These are phyloP conservation scores for Fusarium oxysporum DNA, from an alignment of 2,329 filamentous ascomycete genomes.

Conservation along the genomic window DNA sequence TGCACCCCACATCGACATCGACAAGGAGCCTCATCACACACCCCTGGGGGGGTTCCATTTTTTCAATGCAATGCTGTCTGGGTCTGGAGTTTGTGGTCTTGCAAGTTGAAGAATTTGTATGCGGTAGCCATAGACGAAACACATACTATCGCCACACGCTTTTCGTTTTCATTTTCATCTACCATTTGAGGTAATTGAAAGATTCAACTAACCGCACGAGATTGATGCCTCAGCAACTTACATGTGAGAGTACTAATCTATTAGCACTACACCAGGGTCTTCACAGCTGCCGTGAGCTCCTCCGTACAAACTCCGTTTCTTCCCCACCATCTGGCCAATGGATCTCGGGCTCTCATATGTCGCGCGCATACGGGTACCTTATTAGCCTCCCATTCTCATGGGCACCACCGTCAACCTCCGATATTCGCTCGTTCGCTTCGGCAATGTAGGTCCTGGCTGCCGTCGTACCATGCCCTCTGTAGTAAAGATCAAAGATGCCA, in stretches of 20 bases:
- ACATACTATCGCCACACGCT: not conserved
- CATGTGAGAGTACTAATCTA: not conserved
- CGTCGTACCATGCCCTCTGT: constrained; percentile 22
- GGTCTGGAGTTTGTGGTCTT: not conserved
- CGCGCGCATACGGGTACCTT: constrained; percentile 25
- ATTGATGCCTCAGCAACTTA: not conserved
- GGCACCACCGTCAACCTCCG: constrained; percentile 22
- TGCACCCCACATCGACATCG: constrained; percentile 27
- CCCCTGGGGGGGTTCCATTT: constrained; percentile 8
- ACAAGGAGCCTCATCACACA: constrained; percentile 18
- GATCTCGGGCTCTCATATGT: constrained; percentile 15
- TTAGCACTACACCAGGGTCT: constrained; percentile 19
- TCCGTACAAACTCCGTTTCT: constrained; percentile 17
- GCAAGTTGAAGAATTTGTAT: not conserved
- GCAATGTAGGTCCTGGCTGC: constrained; percentile 27
- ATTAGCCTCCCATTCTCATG: constrained; percentile 24
- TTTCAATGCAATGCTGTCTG: not conserved
- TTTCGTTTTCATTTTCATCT: not conserved
- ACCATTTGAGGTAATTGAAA: not conserved
- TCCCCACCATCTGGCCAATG: constrained; percentile 20
- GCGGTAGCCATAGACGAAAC: not conserved
- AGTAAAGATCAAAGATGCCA: constrained; percentile 32
- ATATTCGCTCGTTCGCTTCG: constrained; percentile 31
- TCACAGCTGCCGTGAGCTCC: constrained; percentile 4
- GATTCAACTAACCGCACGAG: not conserved